Base-by-base conservation (phyloP, 352 stramenopile species). In the Pythium brassicae region DNA sequence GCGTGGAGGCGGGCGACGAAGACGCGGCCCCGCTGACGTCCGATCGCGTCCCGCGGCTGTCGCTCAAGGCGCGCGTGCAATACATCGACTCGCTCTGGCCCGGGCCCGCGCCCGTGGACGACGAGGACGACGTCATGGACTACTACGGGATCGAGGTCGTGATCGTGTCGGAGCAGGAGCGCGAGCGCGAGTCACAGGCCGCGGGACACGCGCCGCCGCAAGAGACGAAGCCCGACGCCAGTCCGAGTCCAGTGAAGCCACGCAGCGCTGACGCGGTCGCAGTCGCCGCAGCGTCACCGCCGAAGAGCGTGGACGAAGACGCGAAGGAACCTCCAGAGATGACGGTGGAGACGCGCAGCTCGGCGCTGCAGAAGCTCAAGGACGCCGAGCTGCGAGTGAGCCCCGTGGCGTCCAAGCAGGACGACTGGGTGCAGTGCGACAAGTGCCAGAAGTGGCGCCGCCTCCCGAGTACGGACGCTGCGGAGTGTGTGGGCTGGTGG, bases 391-490 rank as follows among this genome's bases (percentile, higher is more conserved):
- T 71, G 20, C 76, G 74, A 40, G 73, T 72, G 11, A 75, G 66
- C 42, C 72, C 78, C 19, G 62, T 82, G 19, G 67, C 73, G 12
- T 82, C 76, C 54, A 92, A 92, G 63, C 79, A 92, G 56, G 83
- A 92, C 59, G 81, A 91, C 62, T 92, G 83, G 83, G 80, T 92
- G 39, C 83, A 92, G 61, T 92, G 83, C 53, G 83, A 92, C 71
- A 92, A 92, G 56, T 92, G 83, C 53, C 77, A 87, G 59, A 92
- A 92, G 61, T 92, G 83, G 83, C 66, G 83, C 47, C 80, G 81
- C 26, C 65, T 92, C 27, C 80, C 83, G n/a, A 89, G 82, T 92
- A 61, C 34, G 79, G 70, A 15, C 27, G 26, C 22, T 62, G 34
- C 3, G 7, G 40, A 17, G 6, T 17, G 19, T 4, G 6, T 1